Evolutionary conservation across 1,284 basidiomycete species (phyloP), one percentile per base, ranked within the genome.

Genomic region (Ceraceosorus guamensis): DNA sequence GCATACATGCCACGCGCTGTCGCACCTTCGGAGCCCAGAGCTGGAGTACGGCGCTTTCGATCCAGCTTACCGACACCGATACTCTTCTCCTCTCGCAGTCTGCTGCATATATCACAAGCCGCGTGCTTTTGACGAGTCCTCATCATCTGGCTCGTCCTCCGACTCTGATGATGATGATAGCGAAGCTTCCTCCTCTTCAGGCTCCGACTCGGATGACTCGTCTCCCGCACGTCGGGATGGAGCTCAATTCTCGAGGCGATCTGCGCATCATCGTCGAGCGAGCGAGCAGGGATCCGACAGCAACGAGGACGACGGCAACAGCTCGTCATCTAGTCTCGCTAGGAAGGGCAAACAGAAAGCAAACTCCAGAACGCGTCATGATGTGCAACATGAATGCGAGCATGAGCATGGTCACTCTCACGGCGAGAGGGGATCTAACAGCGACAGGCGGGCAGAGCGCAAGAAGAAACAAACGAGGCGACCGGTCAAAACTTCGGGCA

Each of bases 71-170:
- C 14, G 41, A 18, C 32, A 7, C 37, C 52, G 8, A 31, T 39
- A 11, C 31, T 46, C 14, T 8, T 6, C n/a, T 4, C 35, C 11
- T 14, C 14, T 31, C 24, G 8, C 55, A 70, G 68, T 75, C 48
- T 75, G 72, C 51, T 75, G 72, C 56, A 75, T 75, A 53, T 75
- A 68, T 50, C 72, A 73, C 52, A 75, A 73, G 44, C 70, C 67
- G 4, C 60, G 67, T 18, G 62, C 72, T 0, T 73, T 72, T 48
- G 72, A 69, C 53, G 72, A 75, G 53, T 66, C 63, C 4, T 65
- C 61, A 7, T 65, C 62, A 10, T 47, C 45, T 30, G 53, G 49
- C n/a, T 59, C 57, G 13, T 57, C 56, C 6, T 53, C 56, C n/a
- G 45, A 34, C 37, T 55, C 53, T 14, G 34, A 45, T 18, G 32